These are phyloP conservation scores for Dissoconium aciculare DNA, from an alignment of 2,329 filamentous ascomycete genomes.

Conservation along the genomic window DNA sequence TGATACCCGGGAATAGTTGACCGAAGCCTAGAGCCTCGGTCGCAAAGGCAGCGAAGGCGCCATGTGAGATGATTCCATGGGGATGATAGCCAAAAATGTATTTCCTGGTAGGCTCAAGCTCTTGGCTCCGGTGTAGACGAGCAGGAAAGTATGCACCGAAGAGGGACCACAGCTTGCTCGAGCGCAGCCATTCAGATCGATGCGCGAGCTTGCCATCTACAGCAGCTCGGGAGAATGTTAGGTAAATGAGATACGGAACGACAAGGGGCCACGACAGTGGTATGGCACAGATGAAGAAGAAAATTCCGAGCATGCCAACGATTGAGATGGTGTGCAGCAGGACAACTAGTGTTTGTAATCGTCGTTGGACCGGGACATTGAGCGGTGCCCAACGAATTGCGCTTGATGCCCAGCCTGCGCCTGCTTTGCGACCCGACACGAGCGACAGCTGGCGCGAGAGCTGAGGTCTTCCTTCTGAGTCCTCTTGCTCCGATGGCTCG, in stretches of 20 bases:
- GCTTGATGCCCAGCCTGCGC: slow-evolving; percentile 37
- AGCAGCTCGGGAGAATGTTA: slow-evolving; percentile 63
- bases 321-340: slow-evolving; percentile 37
- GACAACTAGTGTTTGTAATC: slow-evolving; percentile 36
- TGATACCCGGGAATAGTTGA: slow-evolving; percentile 84
- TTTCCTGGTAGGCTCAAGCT: slow-evolving; percentile 66
- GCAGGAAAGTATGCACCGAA: slow-evolving; percentile 92
- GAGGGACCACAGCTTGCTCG: slow-evolving; percentile 63
- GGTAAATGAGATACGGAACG: slow-evolving; percentile 66
- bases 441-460: slow-evolving; percentile 13
- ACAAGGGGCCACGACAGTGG: slow-evolving; percentile 78
- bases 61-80: slow-evolving; percentile 92
- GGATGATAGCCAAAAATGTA: slow-evolving; percentile 97
- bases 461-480: slow-evolving; percentile 6
- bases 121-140: slow-evolving; percentile 66
- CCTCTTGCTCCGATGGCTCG: slow-evolving; percentile 13
- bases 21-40: slow-evolving; percentile 82
- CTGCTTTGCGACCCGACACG: slow-evolving; percentile 38
- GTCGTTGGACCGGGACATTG: slow-evolving; percentile 42
- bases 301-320: slow-evolving; percentile 47
- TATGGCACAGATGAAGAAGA: slow-evolving; percentile 83
- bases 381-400: slow-evolving; percentile 77
- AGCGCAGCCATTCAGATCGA: slow-evolving; percentile 61
- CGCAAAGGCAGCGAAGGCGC: slow-evolving; percentile 81
- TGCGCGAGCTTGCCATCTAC: slow-evolving; percentile 60